Conservation (phyloP, 352 stramenopile species). For the Phytophthora hibernalis region DNA sequence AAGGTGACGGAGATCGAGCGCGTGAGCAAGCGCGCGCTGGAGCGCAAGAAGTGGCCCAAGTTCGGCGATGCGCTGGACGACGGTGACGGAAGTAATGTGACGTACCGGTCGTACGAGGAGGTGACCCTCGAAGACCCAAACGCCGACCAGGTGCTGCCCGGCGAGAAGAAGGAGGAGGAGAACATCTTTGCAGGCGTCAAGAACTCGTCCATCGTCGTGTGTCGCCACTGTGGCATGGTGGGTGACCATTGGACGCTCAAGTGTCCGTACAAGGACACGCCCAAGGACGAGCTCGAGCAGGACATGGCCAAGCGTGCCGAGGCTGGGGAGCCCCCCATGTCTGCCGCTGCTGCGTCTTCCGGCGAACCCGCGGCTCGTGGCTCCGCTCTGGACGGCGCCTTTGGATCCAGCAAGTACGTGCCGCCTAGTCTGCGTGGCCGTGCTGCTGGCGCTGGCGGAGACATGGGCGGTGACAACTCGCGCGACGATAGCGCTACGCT, state of each 20-base stretch:
- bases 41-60: conserved; percentile 87
- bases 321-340: conserved; percentile 26
- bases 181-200: conserved; percentile 89
- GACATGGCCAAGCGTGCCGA: conserved; percentile 72
- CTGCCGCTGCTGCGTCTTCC: conserved; percentile 22
- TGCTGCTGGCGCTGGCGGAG: conserved; percentile 37
- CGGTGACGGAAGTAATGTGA: conserved; percentile 86
- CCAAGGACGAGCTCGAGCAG: conserved; percentile 76
- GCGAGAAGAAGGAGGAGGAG: conserved; percentile 91
- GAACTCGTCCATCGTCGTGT: conserved; percentile 91
- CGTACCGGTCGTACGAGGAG: conserved; percentile 87
- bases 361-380: conserved; percentile 44
- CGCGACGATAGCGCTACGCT: conserved; percentile 92
- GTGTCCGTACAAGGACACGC: conserved; percentile 92
- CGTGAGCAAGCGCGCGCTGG: conserved; percentile 84
- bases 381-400: conserved; percentile 72
- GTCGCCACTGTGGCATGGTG: conserved; percentile 91
- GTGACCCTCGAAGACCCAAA: conserved; percentile 87
- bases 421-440: conserved; percentile 83
- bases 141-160: conserved; percentile 84
- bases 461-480: conserved; percentile 43
- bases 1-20: conserved; percentile 86
- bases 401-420: conserved; percentile 89
- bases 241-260: conserved; percentile 92
- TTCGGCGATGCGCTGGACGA: conserved; percentile 80